Percentiles rank a stretch among this genome's conserved stretches.
Evolutionary conservation across 2,329 filamentous ascomycete species (phyloP).

Genomic region (Aspergillus aculeatinus): DNA sequence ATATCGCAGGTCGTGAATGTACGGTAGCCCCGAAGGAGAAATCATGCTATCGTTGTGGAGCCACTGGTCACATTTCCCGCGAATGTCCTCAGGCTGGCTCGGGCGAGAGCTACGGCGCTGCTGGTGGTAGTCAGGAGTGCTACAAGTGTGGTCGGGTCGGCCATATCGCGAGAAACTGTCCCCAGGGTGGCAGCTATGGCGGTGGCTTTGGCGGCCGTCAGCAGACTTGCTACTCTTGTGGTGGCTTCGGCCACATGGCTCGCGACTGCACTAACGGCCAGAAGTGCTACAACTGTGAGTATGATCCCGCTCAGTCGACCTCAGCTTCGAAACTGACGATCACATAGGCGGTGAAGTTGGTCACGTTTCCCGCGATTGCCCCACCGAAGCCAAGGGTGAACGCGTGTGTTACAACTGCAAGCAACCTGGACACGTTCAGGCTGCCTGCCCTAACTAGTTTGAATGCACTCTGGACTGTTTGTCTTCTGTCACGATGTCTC

Average conservation of each 20-base stretch:
- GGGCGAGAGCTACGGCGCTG: constrained; percentile 48
- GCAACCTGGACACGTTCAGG: constrained; percentile 86
- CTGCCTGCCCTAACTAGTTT: constrained; percentile 79
- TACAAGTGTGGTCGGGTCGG: constrained; percentile 98
- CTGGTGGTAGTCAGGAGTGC: constrained; percentile 67
- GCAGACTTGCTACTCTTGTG: constrained; percentile 98
- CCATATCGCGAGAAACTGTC: constrained; percentile 78
- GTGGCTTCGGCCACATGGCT: constrained; percentile 94
- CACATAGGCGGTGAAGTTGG: constrained; percentile 74
- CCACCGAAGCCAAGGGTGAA: constrained; percentile 84
- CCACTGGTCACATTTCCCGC: constrained; percentile 85
- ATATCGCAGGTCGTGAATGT: constrained; percentile 75
- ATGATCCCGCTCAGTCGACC: background rate
- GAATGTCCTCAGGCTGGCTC: constrained; percentile 58
- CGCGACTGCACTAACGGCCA: constrained; percentile 98
- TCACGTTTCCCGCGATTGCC: constrained; percentile 93
- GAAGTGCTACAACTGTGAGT: constrained; percentile 98
- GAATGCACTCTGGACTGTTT: constrained; percentile 22
- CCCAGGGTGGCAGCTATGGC: constrained; percentile 47
- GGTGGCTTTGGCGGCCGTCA: constrained; percentile 55
- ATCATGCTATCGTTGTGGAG: constrained; percentile 65
- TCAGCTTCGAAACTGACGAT: constrained; percentile 7
- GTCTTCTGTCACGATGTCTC: constrained; percentile 27
- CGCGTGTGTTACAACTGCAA: constrained; percentile 98
- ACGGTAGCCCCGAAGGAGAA: constrained; percentile 84